phyloP scores from a whole-genome alignment of 179 eudicot species.

The Corrigiola litoralis region DNA sequence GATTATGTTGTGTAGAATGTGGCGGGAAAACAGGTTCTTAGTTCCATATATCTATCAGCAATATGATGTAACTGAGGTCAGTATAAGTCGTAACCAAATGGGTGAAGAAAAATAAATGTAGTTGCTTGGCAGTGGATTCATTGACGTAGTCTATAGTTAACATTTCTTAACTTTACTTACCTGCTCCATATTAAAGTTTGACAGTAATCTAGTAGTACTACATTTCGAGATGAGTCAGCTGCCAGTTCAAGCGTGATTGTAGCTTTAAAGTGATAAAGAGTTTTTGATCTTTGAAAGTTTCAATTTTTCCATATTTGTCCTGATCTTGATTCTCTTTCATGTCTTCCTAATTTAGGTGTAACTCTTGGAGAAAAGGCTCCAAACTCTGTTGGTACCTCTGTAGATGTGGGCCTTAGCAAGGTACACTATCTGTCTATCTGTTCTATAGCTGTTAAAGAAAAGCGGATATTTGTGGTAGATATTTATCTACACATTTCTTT shows the following conservation, averaged over 20 bases:
- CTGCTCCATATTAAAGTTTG: background rate
- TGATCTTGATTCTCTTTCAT: background rate
- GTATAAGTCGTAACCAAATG: too few relatives aligned
- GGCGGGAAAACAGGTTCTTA: too few relatives aligned
- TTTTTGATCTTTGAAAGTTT: too few relatives aligned
- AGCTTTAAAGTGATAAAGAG: too few relatives aligned
- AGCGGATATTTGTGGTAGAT: background rate
- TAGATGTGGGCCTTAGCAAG: conserved; percentile 92
- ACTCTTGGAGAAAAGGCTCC: conserved; percentile 51
- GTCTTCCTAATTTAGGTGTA: conserved; percentile 51
- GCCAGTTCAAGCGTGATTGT: too few relatives aligned
- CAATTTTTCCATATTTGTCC: background rate
- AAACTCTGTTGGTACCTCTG: conserved; percentile 56
- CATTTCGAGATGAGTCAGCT: too few relatives aligned
- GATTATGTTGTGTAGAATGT: too few relatives aligned
- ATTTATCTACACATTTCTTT: too few relatives aligned
- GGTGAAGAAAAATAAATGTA: background rate
- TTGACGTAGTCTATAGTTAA: background rate
- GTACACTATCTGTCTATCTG: conserved; percentile 31
- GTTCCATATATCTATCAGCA: too few relatives aligned
- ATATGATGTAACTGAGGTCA: too few relatives aligned
- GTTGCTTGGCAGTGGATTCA: background rate
- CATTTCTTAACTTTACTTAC: background rate
- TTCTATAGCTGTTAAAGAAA: background rate
- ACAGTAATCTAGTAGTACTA: too few relatives aligned